Evolutionary conservation across 2,329 filamentous ascomycete species (phyloP).

Genomic region (Aspergillus tubingensis): DNA sequence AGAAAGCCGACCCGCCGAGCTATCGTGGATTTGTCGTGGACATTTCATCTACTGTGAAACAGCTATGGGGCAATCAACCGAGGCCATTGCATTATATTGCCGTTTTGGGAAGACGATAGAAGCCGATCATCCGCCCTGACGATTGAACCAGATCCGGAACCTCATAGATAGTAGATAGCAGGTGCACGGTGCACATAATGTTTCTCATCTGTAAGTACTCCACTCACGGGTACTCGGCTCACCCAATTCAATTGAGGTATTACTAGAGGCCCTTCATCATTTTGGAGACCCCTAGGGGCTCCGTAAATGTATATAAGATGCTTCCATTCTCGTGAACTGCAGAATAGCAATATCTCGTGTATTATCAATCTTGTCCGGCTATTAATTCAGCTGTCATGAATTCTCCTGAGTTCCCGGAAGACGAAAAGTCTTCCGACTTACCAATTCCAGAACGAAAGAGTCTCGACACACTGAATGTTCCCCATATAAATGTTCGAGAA

Average conservation of each 20-base stretch:
- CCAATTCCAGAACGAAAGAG: slow-evolving; percentile 10
- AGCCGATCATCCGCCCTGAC: neutral
- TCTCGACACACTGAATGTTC: slow-evolving; percentile 18
- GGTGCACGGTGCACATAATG: neutral
- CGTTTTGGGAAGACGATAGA: neutral
- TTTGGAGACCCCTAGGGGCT: neutral
- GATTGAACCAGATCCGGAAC: neutral
- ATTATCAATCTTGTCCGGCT: neutral
- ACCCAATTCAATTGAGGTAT: neutral
- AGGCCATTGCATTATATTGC: neutral
- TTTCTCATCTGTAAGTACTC: neutral
- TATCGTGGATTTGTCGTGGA: neutral
- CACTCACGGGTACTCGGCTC: slow-evolving; percentile 13
- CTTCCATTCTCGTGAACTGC: too few species aligned
- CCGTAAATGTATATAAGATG: neutral
- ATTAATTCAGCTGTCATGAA: neutral
- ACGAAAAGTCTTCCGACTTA: slow-evolving; percentile 7
- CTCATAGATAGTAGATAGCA: neutral
- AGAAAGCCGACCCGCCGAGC: neutral
- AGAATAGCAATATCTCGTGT: neutral
- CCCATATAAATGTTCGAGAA: slow-evolving; percentile 22
- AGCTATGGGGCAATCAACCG: neutral
- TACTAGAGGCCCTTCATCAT: neutral
- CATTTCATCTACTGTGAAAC: slow-evolving; percentile 7
- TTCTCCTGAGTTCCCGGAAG: neutral